These are phyloP conservation scores for Pachysandra terminalis DNA, from an alignment of 164 flowering plant genomes.

Conservation along the genomic window DNA sequence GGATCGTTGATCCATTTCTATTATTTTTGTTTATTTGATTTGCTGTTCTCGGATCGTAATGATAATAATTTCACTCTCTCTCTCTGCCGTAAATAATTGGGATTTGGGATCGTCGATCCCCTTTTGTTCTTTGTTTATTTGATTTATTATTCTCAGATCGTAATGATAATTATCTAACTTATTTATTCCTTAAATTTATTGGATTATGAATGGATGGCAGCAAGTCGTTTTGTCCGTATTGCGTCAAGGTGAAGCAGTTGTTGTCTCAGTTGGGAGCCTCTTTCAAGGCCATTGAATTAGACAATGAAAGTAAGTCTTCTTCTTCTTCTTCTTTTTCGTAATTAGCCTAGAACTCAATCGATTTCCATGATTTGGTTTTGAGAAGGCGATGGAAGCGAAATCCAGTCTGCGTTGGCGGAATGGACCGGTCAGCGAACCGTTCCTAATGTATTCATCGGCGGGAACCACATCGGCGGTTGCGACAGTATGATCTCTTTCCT, in stretches of 20 bases:
- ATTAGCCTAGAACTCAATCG: not conserved
- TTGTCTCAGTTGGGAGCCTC: constrained; percentile 52
- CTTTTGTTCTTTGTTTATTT: no score
- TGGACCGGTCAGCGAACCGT: constrained; percentile 80
- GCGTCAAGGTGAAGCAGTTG: constrained; percentile 60
- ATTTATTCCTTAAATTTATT: not conserved
- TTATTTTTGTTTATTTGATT: no score
- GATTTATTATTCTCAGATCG: no score
- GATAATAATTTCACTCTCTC: no score
- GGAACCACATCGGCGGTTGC: constrained; percentile 81
- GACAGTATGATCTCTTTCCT: constrained; percentile 45
- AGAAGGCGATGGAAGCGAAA: constrained; percentile 67
- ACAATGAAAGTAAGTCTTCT: constrained; percentile 49
- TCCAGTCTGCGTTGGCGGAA: constrained; percentile 61
- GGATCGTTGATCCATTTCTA: not conserved
- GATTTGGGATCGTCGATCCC: no score
- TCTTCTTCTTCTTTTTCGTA: not conserved
- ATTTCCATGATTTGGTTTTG: not conserved
- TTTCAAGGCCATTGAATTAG: constrained; percentile 61
- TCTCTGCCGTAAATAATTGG: not conserved
- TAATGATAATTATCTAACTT: no score
- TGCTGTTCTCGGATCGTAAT: no score
- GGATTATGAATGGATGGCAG: constrained; percentile 27
- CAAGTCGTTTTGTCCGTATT: constrained; percentile 69
- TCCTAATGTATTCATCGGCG: constrained; percentile 79